Percentiles rank a stretch among this genome's conserved stretches.
Evolutionary conservation across 148 eudicot genomes (phyloP).

Genomic region (Cornus florida): DNA sequence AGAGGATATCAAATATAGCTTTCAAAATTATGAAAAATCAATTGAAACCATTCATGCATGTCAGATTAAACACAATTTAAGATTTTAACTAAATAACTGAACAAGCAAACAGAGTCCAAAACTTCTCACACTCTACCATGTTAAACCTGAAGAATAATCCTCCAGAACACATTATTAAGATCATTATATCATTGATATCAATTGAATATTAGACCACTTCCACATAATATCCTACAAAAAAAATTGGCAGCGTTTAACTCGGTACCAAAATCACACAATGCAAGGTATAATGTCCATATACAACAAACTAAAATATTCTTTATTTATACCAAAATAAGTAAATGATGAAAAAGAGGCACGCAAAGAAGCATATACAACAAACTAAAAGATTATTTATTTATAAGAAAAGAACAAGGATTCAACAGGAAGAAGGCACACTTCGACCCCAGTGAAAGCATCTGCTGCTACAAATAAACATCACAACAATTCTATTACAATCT

Average conservation of each 20-base stretch:
- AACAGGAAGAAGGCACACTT: not conserved
- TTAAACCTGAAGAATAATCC: no score
- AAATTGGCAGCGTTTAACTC: no score
- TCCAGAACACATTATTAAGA: not conserved
- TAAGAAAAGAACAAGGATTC: not conserved
- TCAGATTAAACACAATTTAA: not conserved
- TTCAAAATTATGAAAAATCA: no score
- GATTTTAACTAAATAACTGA: slow-evolving; percentile 36
- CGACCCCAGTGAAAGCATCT: not conserved
- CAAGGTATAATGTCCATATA: not conserved
- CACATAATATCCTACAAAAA: no score
- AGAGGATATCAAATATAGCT: no score
- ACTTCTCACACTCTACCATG: no score
- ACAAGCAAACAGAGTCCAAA: no score
- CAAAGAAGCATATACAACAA: not conserved
- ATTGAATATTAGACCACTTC: no score
- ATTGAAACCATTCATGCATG: not conserved
- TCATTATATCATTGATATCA: no score
- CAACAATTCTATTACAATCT: slow-evolving; percentile 26
- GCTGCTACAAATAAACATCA: slow-evolving; percentile 1
- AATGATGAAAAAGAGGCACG: not conserved
- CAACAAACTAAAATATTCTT: no score
- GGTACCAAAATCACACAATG: not conserved
- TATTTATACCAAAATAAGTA: no score
- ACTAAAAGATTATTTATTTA: not conserved